Conservation (phyloP, 352 stramenopile genomes). For the Blastocystis sp. region DNA sequence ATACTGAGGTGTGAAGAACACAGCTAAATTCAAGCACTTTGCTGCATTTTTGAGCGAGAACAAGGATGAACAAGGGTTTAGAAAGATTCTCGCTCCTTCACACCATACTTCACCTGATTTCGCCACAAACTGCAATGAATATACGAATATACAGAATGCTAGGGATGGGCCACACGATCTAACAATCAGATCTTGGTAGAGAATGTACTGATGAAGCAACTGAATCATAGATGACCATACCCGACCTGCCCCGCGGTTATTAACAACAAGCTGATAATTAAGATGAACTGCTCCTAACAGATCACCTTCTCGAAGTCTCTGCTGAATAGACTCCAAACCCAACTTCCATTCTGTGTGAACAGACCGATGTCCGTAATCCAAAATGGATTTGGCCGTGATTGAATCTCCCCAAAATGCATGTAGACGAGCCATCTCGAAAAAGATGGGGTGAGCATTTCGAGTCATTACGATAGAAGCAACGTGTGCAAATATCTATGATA, state of each 20-base stretch:
- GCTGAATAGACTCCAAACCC: not conserved
- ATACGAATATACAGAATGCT: not conserved
- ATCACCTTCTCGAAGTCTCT: too few species aligned
- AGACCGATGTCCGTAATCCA: not conserved
- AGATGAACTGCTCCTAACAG: not conserved
- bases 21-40: constrained; percentile 39
- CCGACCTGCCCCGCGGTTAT: not conserved
- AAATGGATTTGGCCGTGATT: not conserved
- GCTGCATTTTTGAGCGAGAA: not conserved
- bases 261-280: not conserved
- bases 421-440: not conserved
- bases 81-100: constrained; percentile 39
- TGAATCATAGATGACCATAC: constrained; percentile 40
- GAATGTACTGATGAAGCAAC: not conserved
- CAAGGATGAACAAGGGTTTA: not conserved
- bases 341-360: constrained; percentile 33
- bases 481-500: not conserved
- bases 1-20: constrained; percentile 57
- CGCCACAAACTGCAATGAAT: not conserved
- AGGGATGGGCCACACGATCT: not conserved
- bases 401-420: too few species aligned
- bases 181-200: not conserved
- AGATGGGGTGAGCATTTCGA: not conserved
- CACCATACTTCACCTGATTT: constrained; percentile 56
- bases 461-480: not conserved